A percentile compares a stretch with the other conserved stretches of the same genome.
These are phyloP conservation scores for Yamadazyma olivae DNA, from an alignment of 805 yeast species.

Conservation along the genomic window DNA sequence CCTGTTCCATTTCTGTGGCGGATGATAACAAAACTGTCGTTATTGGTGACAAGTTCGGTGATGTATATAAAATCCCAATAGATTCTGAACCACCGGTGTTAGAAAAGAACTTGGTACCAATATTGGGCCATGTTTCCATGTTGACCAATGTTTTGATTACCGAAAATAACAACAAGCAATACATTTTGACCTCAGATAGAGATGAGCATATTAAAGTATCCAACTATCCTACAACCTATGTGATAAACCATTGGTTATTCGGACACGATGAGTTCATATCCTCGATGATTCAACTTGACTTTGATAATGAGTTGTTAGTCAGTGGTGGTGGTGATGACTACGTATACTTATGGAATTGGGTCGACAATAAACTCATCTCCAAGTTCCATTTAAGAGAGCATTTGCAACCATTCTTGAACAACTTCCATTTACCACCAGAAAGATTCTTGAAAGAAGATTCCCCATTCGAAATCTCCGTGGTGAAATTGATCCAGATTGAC, in stretches of 20 bases:
- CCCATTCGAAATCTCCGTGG: conserved; percentile 51
- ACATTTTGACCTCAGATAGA: conserved; percentile 78
- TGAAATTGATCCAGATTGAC: conserved; percentile 12
- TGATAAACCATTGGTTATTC: conserved; percentile 79
- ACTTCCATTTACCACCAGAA: conserved; percentile 60
- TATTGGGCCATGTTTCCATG: conserved; percentile 96
- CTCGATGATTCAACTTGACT: conserved; percentile 52
- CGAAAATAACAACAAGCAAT: conserved; percentile 40
- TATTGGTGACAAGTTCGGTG: conserved; percentile 95
- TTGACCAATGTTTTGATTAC: conserved; percentile 66
- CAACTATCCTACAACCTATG: conserved; percentile 70
- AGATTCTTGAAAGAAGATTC: conserved; percentile 56
- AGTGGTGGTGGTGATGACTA: conserved; percentile 92
- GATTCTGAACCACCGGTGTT: conserved; percentile 34
- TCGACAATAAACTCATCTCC: conserved; percentile 40
- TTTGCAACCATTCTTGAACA: conserved; percentile 42
- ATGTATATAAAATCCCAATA: conserved; percentile 67
- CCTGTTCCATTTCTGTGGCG: conserved; percentile 72
- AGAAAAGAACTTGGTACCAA: conserved; percentile 52
- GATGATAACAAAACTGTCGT: conserved; percentile 50
- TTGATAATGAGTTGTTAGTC: conserved; percentile 50
- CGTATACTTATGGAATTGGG: conserved; percentile 80
- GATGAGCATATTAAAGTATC: conserved; percentile 94
- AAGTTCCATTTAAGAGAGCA: conserved; percentile 47
- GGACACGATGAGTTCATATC: conserved; percentile 88